phyloP scores from a whole-genome alignment of 2,329 filamentous ascomycete genomes.

The Trichothecium roseum region DNA sequence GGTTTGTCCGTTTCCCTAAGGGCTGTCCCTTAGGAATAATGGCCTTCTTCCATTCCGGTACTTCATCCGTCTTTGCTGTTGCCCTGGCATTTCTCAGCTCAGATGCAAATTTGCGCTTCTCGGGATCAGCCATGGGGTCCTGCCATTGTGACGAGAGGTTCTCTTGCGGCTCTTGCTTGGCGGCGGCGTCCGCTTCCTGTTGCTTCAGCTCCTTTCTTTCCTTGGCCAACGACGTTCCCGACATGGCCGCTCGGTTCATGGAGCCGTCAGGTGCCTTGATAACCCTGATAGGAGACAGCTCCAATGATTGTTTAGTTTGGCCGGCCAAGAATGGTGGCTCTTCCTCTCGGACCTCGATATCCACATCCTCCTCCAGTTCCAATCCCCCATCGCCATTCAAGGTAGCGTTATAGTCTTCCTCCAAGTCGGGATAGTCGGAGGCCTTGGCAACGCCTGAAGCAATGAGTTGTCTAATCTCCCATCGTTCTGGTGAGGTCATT shows the following conservation, averaged over 20 bases:
- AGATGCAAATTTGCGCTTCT: constrained; percentile 79
- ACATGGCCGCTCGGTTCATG: constrained; percentile 92
- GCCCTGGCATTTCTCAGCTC: constrained; percentile 64
- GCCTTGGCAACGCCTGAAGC: constrained; percentile 89
- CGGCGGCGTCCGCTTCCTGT: constrained; percentile 70
- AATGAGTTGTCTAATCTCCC: constrained; percentile 96
- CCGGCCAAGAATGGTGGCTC: constrained; percentile 93
- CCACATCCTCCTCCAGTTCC: constrained; percentile 90
- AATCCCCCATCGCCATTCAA: constrained; percentile 77
- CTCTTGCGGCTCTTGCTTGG: constrained; percentile 66
- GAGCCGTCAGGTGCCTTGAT: constrained; percentile 98
- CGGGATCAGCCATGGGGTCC: constrained; percentile 84
- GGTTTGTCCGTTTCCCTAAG: constrained; percentile 74
- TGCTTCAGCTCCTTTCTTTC: constrained; percentile 83
- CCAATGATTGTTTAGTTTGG: constrained; percentile 92
- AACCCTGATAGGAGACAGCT: constrained; percentile 89
- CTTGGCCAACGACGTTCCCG: constrained; percentile 77
- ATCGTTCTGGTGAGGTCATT: constrained; percentile 91
- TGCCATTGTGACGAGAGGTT: constrained; percentile 90
- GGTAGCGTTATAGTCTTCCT: constrained; percentile 86
- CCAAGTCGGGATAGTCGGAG: constrained; percentile 86
- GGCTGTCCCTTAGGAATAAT: constrained; percentile 71
- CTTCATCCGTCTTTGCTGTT: constrained; percentile 50
- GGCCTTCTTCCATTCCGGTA: constrained; percentile 89
- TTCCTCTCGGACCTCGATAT: constrained; percentile 93